These are phyloP conservation scores for Monosporascus sp. DNA, from an alignment of 2,329 filamentous ascomycete species.

Conservation along the genomic window DNA sequence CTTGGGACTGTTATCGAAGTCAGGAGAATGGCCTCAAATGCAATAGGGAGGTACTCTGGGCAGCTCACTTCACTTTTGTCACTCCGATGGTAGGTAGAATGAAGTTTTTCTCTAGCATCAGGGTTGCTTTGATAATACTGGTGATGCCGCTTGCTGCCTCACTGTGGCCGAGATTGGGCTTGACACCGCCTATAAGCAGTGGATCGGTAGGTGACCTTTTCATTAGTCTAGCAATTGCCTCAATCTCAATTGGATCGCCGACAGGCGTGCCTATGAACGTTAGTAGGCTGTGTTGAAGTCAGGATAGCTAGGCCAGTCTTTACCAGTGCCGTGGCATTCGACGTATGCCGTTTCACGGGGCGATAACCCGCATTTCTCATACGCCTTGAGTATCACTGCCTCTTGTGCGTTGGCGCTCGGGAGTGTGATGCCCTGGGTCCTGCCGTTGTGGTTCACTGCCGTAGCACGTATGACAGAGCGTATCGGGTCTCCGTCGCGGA, in stretches of 20 bases:
- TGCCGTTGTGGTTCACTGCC: conserved; percentile 15
- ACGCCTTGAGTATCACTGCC: conserved; percentile 4
- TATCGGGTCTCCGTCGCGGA: conserved; percentile 11
- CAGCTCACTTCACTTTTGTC: neutral
- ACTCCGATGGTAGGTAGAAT: neutral
- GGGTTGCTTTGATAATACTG: neutral
- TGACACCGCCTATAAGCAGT: neutral
- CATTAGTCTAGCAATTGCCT: neutral
- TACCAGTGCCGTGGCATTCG: conserved; percentile 7
- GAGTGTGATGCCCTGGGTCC: conserved; percentile 15
- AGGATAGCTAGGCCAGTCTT: too few relatives aligned
- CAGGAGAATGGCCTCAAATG: neutral
- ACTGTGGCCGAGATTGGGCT: too few relatives aligned
- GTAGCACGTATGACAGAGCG: conserved; percentile 11
- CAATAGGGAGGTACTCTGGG: neutral
- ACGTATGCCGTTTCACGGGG: conserved; percentile 3
- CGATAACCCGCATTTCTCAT: conserved; percentile 3
- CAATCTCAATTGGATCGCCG: conserved; percentile 5
- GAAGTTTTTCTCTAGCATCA: neutral
- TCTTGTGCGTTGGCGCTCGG: conserved; percentile 11
- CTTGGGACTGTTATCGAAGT: neutral
- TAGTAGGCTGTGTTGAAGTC: too few relatives aligned
- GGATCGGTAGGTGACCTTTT: neutral
- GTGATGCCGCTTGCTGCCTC: neutral
- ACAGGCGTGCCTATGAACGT: neutral